Evolutionary conservation across 83 land plant species (phyloP).

Genomic region (Diphasiastrum complanatum): DNA sequence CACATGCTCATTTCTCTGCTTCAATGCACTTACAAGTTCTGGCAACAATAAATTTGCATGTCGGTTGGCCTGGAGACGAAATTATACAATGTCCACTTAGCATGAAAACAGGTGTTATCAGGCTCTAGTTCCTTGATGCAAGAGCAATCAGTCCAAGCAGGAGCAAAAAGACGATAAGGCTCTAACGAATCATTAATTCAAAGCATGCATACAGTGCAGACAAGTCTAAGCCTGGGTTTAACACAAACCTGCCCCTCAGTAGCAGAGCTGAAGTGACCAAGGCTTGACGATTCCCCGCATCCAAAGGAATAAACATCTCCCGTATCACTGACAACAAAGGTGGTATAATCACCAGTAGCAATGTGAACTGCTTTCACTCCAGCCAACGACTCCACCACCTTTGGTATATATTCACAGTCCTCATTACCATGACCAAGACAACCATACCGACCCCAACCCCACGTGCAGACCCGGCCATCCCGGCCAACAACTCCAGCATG

Average conservation of each 20-base stretch:
- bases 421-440: slow-evolving; percentile 90
- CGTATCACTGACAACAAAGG: slow-evolving; percentile 72
- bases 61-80: slow-evolving; percentile 46
- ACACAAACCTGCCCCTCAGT: slow-evolving; percentile 58
- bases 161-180: too few species aligned
- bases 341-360: slow-evolving; percentile 88
- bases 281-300: slow-evolving; percentile 78
- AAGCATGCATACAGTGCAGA: too few species aligned
- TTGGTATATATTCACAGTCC: slow-evolving; percentile 73
- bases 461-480: slow-evolving; percentile 87
- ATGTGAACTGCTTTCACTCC: slow-evolving; percentile 80
- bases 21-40: slow-evolving; percentile 58
- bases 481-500: slow-evolving; percentile 82
- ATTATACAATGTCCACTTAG: not conserved
- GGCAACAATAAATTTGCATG: slow-evolving; percentile 63
- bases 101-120: not conserved
- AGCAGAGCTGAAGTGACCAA: slow-evolving; percentile 46
- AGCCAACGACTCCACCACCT: slow-evolving; percentile 69
- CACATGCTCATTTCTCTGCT: slow-evolving; percentile 52
- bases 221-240: too few species aligned
- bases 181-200: too few species aligned
- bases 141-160: too few species aligned
- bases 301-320: slow-evolving; percentile 89
- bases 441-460: slow-evolving; percentile 97
- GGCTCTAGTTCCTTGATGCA: too few species aligned